Percentiles rank a stretch among this genome's conserved stretches.
These are phyloP conservation scores for Diaporthe longicolla DNA, from an alignment of 2,329 filamentous ascomycete species.

Conservation along the genomic window DNA sequence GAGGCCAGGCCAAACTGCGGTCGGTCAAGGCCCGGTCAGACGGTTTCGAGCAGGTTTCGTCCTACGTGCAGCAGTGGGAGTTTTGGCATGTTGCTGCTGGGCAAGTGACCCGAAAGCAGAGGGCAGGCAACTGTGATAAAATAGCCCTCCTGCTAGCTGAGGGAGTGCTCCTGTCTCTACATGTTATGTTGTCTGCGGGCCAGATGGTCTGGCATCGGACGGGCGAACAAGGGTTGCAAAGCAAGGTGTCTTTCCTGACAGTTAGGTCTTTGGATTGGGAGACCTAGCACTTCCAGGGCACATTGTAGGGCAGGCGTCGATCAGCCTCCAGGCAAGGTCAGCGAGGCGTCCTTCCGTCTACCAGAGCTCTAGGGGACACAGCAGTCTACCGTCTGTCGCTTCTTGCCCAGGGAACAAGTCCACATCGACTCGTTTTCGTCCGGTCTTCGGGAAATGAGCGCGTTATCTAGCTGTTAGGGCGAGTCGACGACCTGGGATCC, in stretches of 20 bases:
- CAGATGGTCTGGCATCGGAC: neutral
- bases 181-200: neutral
- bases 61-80: neutral
- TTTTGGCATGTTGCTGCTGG: neutral
- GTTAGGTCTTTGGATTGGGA: neutral
- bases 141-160: neutral
- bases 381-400: too few species aligned
- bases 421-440: too few species aligned
- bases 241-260: neutral
- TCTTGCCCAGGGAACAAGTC: too few species aligned
- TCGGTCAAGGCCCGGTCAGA: too few species aligned
- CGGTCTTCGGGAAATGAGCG: too few species aligned
- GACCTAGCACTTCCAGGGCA: neutral
- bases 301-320: too few species aligned
- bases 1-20: neutral
- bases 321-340: too few species aligned
- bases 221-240: neutral
- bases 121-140: neutral
- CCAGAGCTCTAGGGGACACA: neutral
- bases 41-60: neutral
- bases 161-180: neutral
- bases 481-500: neutral
- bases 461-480: neutral
- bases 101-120: neutral
- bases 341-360: neutral